Conservation (phyloP, 176 grass and related monocot species). For the Alopecurus myosuroides region DNA sequence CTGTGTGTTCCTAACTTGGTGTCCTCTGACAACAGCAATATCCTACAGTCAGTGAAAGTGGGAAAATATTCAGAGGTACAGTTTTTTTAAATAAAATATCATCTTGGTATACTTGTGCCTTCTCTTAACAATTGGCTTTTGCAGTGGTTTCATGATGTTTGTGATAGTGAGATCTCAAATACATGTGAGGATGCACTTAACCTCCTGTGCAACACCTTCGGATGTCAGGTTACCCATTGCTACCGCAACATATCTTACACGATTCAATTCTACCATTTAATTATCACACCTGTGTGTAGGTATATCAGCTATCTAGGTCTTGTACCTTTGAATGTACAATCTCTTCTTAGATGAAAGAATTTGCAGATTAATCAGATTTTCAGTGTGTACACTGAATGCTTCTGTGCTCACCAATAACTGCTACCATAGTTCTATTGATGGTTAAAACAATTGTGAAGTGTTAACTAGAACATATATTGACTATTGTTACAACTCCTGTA, state of each 20-base stretch:
- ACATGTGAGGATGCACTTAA: slow-evolving; percentile 91
- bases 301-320: not conserved
- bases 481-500: not conserved
- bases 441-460: not conserved
- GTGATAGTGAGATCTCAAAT: slow-evolving; percentile 61
- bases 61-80: slow-evolving; percentile 93
- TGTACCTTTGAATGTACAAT: not conserved
- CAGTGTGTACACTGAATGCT: not conserved
- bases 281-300: not conserved
- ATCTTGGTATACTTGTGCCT: not conserved
- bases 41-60: slow-evolving; percentile 67
- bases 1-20: slow-evolving; percentile 81
- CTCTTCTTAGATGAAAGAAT: slow-evolving; percentile 17
- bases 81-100: slow-evolving; percentile 5
- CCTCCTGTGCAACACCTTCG: slow-evolving; percentile 54
- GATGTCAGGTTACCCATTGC: slow-evolving; percentile 56
- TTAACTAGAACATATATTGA: slow-evolving; percentile 1
- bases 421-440: not conserved
- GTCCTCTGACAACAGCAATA: slow-evolving; percentile 53
- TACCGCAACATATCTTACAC: not conserved
- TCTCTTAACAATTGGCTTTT: slow-evolving; percentile 27
- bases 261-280: not conserved
- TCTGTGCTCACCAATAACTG: not conserved
- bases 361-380: not conserved
- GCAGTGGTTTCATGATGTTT: slow-evolving; percentile 99